These are phyloP conservation scores for Aspergillus candidus DNA, from an alignment of 2,329 filamentous ascomycete species.

Conservation along the genomic window DNA sequence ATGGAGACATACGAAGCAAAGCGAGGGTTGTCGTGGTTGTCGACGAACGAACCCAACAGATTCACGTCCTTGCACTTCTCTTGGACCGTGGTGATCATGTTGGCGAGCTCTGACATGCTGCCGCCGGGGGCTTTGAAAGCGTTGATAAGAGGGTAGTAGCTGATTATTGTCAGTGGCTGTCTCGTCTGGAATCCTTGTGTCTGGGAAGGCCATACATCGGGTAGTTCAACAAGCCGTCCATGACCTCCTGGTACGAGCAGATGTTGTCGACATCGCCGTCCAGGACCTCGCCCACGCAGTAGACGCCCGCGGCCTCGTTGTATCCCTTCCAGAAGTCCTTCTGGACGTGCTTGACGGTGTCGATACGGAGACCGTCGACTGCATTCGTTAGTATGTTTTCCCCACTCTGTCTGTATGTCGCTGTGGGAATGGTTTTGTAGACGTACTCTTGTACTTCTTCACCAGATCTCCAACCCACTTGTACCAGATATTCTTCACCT, in stretches of 20 bases:
- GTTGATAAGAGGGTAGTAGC: slow-evolving; percentile 30
- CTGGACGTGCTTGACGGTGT: slow-evolving; percentile 47
- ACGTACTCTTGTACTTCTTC: slow-evolving; percentile 55
- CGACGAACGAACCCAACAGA: slow-evolving; percentile 50
- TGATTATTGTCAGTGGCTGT: not conserved
- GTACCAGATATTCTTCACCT: slow-evolving; percentile 48
- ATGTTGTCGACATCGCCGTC: slow-evolving; percentile 37
- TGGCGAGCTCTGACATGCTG: slow-evolving; percentile 30
- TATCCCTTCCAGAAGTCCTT: slow-evolving; percentile 41
- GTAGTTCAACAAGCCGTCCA: slow-evolving; percentile 47
- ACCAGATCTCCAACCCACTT: slow-evolving; percentile 57
- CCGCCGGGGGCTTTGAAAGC: slow-evolving; percentile 31
- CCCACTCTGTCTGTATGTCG: not conserved
- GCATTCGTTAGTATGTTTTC: not conserved
- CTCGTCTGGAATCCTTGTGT: not conserved
- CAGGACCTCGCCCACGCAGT: slow-evolving; percentile 45
- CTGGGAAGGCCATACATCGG: slow-evolving; percentile 24
- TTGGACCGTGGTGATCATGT: slow-evolving; percentile 30
- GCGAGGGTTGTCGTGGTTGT: slow-evolving; percentile 58
- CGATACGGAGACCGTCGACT: slow-evolving; percentile 49
- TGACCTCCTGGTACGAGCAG: slow-evolving; percentile 40
- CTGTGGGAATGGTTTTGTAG: too few species aligned
- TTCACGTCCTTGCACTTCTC: slow-evolving; percentile 39
- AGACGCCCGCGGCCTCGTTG: slow-evolving; percentile 39
- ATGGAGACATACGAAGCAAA: slow-evolving; percentile 37